Percentiles rank a stretch among this genome's conserved stretches.
Conservation (phyloP, 306 rosid species). For the Prunus mume region DNA sequence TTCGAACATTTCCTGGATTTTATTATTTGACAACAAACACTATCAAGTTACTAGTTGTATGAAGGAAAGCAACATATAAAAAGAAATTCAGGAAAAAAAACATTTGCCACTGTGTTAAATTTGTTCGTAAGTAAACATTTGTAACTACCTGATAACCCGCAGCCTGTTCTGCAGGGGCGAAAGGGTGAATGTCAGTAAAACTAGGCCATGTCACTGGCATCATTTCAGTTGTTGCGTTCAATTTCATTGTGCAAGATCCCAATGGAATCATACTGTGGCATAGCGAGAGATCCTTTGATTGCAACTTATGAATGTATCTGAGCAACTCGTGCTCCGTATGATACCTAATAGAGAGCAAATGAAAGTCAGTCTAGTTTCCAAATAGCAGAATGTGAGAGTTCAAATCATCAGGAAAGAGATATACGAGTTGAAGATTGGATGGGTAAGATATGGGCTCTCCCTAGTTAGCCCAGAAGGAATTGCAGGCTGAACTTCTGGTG, state of each 20-base stretch:
- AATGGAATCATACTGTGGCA: constrained; percentile 99
- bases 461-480: constrained; percentile 72
- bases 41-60: constrained; percentile 27
- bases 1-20: constrained; percentile 84
- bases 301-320: constrained; percentile 72
- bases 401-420: constrained; percentile 18
- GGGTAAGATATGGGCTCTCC: constrained; percentile 79
- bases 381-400: constrained; percentile 21
- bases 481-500: constrained; percentile 61
- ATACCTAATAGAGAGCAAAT: constrained; percentile 47
- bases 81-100: constrained; percentile 16
- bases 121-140: neutral
- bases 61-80: constrained; percentile 25
- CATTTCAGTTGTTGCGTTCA: constrained; percentile 97
- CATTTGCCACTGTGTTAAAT: neutral
- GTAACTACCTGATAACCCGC: constrained; percentile 85
- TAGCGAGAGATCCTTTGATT: constrained; percentile 87
- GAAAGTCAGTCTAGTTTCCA: constrained; percentile 26
- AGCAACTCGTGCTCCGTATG: constrained; percentile 98
- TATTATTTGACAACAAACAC: constrained; percentile 8
- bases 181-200: constrained; percentile 85
- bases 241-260: constrained; percentile 98
- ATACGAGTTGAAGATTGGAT: constrained; percentile 90
- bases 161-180: constrained; percentile 87
- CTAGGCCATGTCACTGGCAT: constrained; percentile 98